Evolutionary conservation across 2,329 filamentous ascomycete genomes (phyloP).

Genomic region (Talaromyces sp.): DNA sequence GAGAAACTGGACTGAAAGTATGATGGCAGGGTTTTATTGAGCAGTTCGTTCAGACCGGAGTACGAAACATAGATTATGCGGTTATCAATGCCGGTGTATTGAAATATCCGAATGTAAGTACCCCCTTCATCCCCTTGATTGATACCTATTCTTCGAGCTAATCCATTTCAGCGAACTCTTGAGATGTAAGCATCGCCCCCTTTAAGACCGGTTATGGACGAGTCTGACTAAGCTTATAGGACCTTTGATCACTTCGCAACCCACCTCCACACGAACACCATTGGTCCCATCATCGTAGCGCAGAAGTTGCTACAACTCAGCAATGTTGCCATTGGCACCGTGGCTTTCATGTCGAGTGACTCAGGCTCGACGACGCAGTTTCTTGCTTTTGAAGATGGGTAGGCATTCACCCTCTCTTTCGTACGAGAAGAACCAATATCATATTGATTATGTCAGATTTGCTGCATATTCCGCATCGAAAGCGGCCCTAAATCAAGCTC

Average conservation of each 20-base stretch:
- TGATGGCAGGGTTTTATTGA: not conserved
- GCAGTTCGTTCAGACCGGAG: slow-evolving; percentile 33
- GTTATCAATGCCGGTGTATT: slow-evolving; percentile 58
- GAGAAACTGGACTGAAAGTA: too few relatives aligned
- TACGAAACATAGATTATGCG: slow-evolving; percentile 50
- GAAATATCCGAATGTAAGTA: slow-evolving; percentile 55
- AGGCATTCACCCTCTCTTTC: not conserved
- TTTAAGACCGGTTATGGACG: slow-evolving; percentile 40
- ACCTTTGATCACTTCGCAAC: slow-evolving; percentile 54
- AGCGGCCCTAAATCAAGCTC: slow-evolving; percentile 55
- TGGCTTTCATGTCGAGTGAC: slow-evolving; percentile 58
- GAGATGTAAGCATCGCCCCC: slow-evolving; percentile 1
- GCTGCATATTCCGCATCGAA: slow-evolving; percentile 58
- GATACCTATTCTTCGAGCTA: not conserved
- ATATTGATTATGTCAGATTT: slow-evolving; percentile 38
- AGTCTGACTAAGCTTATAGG: slow-evolving; percentile 39
- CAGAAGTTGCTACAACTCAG: slow-evolving; percentile 50
- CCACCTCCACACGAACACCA: slow-evolving; percentile 57
- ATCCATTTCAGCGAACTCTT: not conserved
- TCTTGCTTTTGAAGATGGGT: slow-evolving; percentile 52
- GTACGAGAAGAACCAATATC: not conserved
- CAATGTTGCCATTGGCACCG: slow-evolving; percentile 45
- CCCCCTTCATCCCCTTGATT: not conserved
- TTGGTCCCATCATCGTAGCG: slow-evolving; percentile 57
- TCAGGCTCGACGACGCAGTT: slow-evolving; percentile 53